A percentile compares a stretch with the other conserved stretches of the same genome.
Evolutionary conservation across 306 rosid species (phyloP).

Genomic region (Begonia fuchsioides): DNA sequence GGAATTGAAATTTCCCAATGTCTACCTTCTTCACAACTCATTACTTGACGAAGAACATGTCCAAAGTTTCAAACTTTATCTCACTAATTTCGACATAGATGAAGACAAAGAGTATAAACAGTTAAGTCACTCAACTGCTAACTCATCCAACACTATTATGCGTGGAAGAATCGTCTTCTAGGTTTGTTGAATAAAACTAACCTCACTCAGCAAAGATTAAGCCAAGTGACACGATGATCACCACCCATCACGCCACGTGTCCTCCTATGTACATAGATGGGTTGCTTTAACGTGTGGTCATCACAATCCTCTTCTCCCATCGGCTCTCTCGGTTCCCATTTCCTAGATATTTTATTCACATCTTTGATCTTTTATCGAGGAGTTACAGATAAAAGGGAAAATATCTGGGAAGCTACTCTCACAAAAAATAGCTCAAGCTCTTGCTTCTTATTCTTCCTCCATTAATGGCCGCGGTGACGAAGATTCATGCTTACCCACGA

Average conservation of each 20-base stretch:
- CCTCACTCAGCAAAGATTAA: too few species aligned
- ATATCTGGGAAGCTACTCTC: neutral
- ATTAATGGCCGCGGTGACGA: constrained; percentile 36
- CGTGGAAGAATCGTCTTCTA: too few species aligned
- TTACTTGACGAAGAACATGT: too few species aligned
- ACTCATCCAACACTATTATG: too few species aligned
- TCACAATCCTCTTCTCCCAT: neutral
- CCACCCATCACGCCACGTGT: neutral
- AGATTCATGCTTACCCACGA: constrained; percentile 42
- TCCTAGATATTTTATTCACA: neutral
- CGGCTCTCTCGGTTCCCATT: neutral
- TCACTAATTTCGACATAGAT: too few species aligned
- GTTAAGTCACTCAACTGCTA: too few species aligned
- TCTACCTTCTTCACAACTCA: too few species aligned
- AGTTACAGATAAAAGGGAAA: neutral
- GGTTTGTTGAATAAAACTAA: too few species aligned
- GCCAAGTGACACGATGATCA: too few species aligned
- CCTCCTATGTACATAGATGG: neutral
- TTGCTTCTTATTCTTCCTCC: neutral
- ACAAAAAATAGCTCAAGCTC: neutral
- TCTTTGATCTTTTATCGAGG: neutral
- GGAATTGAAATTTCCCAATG: too few species aligned
- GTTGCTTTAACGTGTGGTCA: neutral
- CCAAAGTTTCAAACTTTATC: too few species aligned
- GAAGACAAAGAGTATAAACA: too few species aligned